These are phyloP conservation scores for Yarrowia sp. DNA, from an alignment of 805 yeast species.

Conservation along the genomic window DNA sequence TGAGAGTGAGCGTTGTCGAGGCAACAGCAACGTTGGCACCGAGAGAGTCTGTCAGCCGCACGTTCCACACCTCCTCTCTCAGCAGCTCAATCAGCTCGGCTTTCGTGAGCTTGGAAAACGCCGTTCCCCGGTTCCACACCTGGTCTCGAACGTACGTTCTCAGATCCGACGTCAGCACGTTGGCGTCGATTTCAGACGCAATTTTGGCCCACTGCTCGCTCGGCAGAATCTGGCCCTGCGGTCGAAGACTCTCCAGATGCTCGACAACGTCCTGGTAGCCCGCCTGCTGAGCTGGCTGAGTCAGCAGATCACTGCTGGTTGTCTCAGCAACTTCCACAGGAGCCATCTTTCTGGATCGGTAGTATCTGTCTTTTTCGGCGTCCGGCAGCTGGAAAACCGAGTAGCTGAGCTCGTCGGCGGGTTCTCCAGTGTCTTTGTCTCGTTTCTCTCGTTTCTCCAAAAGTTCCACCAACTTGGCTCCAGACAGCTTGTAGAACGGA, in stretches of 20 bases:
- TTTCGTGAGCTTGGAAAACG: not conserved
- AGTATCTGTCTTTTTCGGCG: constrained; percentile 3
- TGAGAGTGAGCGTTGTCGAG: not conserved
- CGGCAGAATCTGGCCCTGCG: not conserved
- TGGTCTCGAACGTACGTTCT: not conserved
- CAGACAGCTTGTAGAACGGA: not conserved
- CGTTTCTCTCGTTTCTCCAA: no score
- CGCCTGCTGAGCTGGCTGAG: no score
- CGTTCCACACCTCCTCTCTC: not conserved
- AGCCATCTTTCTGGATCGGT: no score
- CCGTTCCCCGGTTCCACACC: not conserved
- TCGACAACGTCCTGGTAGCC: not conserved
- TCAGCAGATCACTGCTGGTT: no score
- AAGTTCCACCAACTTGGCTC: not conserved
- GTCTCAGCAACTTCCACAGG: no score
- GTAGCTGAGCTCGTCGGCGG: not conserved
- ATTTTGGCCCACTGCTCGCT: not conserved
- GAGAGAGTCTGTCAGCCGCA: not conserved
- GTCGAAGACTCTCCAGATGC: not conserved
- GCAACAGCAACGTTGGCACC: not conserved
- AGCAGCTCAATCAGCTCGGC: not conserved
- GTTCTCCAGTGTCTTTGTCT: not conserved
- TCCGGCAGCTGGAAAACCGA: constrained; percentile 1
- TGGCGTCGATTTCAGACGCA: not conserved
- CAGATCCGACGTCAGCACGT: not conserved